Evolutionary conservation across 1,139 yeast genomes (phyloP), one percentile per base, ranked within the genome.

Genomic region (Schwanniomyces etchellsii): DNA sequence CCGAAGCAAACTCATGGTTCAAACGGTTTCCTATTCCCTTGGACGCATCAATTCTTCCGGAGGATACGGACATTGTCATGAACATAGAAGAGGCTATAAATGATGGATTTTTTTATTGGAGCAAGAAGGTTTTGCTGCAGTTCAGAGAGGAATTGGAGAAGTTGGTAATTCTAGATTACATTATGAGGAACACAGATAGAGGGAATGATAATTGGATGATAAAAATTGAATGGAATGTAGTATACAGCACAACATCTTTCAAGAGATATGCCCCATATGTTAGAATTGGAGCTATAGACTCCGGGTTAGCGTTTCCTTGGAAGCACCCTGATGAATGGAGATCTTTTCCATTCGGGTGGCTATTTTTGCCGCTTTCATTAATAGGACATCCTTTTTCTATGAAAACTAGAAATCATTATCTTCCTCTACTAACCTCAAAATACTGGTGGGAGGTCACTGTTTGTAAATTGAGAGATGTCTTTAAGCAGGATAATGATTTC

Each of bases 301-400:
- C 85, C 3, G 89, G 89, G 0, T 59, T 81, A 18, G 71, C 89
- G 0, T 81, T 79, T 43, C 91, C 91, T 4, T 81, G 89, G 89
- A 81, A 81, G 44, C 85, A 80, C 41, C 91, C 91, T 0, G 84
- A 81, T 49, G 88, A 80, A 45, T 81, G 89, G 88, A 57, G 91
- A 33, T 77, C 85, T 1, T 81, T 79, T 42, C 91, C 91, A 0
- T 81, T 73, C 54, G 91, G 91, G 0, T 81, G 91, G 91, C 55
- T 81, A 17, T 80, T 77, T 42, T 52, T 81, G 24, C 91, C 91
- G 0, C 51, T 73, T 13, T 62, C 74, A 5, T 50, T 81, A 3
- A 76, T 81, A 33, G 86, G 85, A 0, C 80, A 74, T 38, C 89
- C 88, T 2, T 81, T 81, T 42, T 69, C 81, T 3, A 57, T 57